Conservation (phyloP, 345 rosid species). For the Eutrema japonicum region DNA sequence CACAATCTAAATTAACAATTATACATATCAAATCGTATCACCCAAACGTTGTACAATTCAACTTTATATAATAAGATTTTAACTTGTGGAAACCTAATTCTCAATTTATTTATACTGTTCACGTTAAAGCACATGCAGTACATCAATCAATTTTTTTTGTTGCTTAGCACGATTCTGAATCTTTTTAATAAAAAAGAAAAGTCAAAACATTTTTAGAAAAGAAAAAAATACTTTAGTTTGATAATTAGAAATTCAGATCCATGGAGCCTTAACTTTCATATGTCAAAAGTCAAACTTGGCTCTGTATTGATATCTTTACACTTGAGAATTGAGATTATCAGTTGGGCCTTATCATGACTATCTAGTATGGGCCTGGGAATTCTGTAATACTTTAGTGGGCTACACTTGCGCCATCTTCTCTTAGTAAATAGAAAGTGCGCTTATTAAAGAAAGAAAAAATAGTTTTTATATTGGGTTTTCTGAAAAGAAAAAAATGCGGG, state of each 20-base stretch:
- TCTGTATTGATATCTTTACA: neutral
- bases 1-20: too few species aligned
- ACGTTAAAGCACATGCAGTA: conserved; percentile 40
- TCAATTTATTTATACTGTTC: conserved; percentile 8
- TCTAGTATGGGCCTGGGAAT: too few species aligned
- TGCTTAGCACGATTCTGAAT: conserved; percentile 1
- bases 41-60: rapidly evolving
- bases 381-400: too few species aligned
- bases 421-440: too few species aligned
- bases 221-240: neutral
- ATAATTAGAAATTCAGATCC: conserved; percentile 12
- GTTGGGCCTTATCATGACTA: too few species aligned
- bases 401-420: too few species aligned
- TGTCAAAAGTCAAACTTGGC: neutral
- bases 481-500: too few species aligned
- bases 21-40: too few species aligned
- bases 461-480: too few species aligned
- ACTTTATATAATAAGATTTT: neutral
- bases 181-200: neutral
- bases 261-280: conserved; percentile 15
- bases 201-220: neutral
- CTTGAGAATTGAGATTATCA: neutral
- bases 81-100: conserved; percentile 35
- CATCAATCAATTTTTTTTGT: conserved; percentile 18
- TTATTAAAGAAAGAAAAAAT: too few species aligned